Base-by-base conservation (phyloP, 768 basidiomycete species). In the Kwoniella dejecticola region DNA sequence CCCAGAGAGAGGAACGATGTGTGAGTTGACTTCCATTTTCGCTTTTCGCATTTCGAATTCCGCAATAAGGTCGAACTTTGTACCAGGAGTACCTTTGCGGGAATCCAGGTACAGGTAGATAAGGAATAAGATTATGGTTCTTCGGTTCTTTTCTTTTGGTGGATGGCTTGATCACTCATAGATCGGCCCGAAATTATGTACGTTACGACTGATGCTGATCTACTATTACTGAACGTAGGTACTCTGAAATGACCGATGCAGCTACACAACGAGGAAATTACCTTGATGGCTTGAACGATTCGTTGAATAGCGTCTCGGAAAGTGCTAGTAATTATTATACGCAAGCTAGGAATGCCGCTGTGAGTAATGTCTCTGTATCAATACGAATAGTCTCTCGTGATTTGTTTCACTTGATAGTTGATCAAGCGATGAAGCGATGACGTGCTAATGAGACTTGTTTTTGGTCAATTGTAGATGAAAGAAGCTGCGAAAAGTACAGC, bases 401-500 rank as follows among this genome's bases (percentile, higher is more conserved):
- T n/a, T n/a, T n/a, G n/a, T n/a, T n/a, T n/a, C n/a, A n/a, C n/a
- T n/a, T n/a, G n/a, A n/a, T n/a, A n/a, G n/a, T n/a, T 12, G 7
- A 15, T 33, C 15, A 2, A 24, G 30, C 31, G 3, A 6, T n/a
- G 40, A 21, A 21, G 21, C 23, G 42, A 56, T 57, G 46, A 57
- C 56, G 46, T 57, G 56, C 56, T 47, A 44, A 47, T 29, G 5
- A 3, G 36, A 38, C 8, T 38, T 38, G 36, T 38, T 38, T 38
- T 38, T 38, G 8, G 36, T 38, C n/a, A n/a, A n/a, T 42, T 26
- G 23, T 47, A 76, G 68, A 63, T 75, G 55, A 78, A 78, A 52
- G 71, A 78, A 58, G 64, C 77, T n/a, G 77, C 77, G 2, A 78
- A 78, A 64, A 69, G 57, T 21, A 70, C 73, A 6, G 72, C 66